Percentiles rank a stretch among this genome's conserved stretches.
These are phyloP conservation scores for Laburnicola sp. DNA, from an alignment of 2,329 filamentous ascomycete species.

Conservation along the genomic window DNA sequence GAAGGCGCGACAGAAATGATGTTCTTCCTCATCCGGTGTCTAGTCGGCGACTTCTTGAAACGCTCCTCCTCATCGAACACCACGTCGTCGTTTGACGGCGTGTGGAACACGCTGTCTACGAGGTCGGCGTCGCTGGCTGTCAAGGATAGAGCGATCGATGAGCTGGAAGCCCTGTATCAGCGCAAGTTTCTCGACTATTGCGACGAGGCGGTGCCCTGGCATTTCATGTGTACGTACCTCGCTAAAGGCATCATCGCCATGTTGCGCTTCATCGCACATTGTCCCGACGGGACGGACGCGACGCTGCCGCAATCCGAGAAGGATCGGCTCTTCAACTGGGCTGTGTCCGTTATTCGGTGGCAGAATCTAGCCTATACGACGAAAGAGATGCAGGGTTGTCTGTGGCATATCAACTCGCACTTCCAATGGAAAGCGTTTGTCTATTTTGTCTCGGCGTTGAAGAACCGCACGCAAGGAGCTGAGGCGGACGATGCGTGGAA, in stretches of 20 bases:
- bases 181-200: slow-evolving; percentile 46
- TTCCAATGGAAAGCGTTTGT: slow-evolving; percentile 59
- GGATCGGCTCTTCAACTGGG: slow-evolving; percentile 47
- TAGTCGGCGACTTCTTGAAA: slow-evolving; percentile 48
- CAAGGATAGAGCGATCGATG: slow-evolving; percentile 42
- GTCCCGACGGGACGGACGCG: slow-evolving; percentile 44
- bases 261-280: slow-evolving; percentile 51
- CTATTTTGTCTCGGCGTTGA: slow-evolving; percentile 49
- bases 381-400: slow-evolving; percentile 46
- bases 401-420: slow-evolving; percentile 52
- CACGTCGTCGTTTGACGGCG: slow-evolving; percentile 26
- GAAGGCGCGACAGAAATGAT: slow-evolving; percentile 55
- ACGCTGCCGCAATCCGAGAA: slow-evolving; percentile 39
- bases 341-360: slow-evolving; percentile 47
- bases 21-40: slow-evolving; percentile 50
- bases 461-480: slow-evolving; percentile 26
- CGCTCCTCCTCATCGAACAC: slow-evolving; percentile 17
- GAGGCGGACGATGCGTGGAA: slow-evolving; percentile 49
- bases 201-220: slow-evolving; percentile 44
- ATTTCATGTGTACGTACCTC: slow-evolving; percentile 52
- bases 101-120: slow-evolving; percentile 28
- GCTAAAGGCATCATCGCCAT: slow-evolving; percentile 49
- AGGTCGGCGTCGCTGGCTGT: slow-evolving; percentile 19
- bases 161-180: slow-evolving; percentile 48
- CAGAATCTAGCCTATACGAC: slow-evolving; percentile 48